A percentile compares a stretch with the other conserved stretches of the same genome.
Conservation (phyloP, 192 early-diverging fungal genomes). For the Coemansia sp. region DNA sequence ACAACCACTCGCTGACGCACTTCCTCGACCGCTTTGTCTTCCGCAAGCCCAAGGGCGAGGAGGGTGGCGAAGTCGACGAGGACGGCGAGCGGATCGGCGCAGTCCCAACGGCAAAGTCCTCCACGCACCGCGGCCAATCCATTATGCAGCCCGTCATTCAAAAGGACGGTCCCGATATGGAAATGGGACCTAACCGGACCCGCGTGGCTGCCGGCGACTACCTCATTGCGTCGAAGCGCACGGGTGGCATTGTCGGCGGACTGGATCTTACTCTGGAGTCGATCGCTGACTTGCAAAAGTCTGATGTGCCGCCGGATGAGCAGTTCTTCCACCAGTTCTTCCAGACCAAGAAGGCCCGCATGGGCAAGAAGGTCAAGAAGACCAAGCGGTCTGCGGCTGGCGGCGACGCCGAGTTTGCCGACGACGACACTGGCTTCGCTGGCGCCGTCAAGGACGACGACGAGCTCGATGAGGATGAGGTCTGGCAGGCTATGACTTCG, state of each 20-base stretch:
- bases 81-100: constrained; percentile 3
- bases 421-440: constrained; percentile 50
- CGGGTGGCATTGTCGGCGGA: constrained; percentile 60
- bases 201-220: constrained; percentile 47
- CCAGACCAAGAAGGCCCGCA: constrained; percentile 36
- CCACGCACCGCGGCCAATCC: constrained; percentile 40
- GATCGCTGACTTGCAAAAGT: constrained; percentile 38
- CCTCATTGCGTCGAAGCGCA: constrained; percentile 67
- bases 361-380: constrained; percentile 43
- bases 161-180: constrained; percentile 22
- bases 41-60: constrained; percentile 85
- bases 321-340: constrained; percentile 51
- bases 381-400: constrained; percentile 53
- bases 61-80: constrained; percentile 53
- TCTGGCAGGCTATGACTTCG: constrained; percentile 85
- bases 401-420: constrained; percentile 50
- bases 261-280: constrained; percentile 35
- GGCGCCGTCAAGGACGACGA: constrained; percentile 36
- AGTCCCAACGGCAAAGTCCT: constrained; percentile 7
- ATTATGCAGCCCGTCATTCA: constrained; percentile 56
- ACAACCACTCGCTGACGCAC: constrained; percentile 86
- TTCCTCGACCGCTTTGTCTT: constrained; percentile 96
- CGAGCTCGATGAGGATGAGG: constrained; percentile 78
- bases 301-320: constrained; percentile 30
- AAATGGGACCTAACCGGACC: constrained; percentile 10